Percentiles rank a stretch among this genome's conserved stretches.
phyloP scores from a whole-genome alignment of 305 asterid species.

The Plantago rigida region DNA sequence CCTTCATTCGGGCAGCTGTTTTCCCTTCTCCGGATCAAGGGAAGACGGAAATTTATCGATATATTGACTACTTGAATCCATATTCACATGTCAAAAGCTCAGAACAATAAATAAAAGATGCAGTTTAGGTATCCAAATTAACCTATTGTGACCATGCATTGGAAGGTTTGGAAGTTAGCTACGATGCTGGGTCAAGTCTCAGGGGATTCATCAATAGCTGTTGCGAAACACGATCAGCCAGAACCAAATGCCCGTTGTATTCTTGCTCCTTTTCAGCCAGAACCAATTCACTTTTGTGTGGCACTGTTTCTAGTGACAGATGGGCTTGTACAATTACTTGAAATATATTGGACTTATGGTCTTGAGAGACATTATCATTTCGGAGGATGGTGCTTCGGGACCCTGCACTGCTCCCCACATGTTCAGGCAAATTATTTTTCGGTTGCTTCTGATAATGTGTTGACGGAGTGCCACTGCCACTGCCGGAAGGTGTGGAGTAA shows the following conservation, averaged over 20 bases:
- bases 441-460: conserved; percentile 30
- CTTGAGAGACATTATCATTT: conserved; percentile 32
- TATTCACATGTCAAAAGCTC: neutral
- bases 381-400: conserved; percentile 34
- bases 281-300: conserved; percentile 33
- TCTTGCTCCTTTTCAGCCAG: conserved; percentile 17
- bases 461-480: conserved; percentile 47
- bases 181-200: conserved; percentile 26
- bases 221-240: conserved; percentile 36
- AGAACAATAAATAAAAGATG: conserved; percentile 4
- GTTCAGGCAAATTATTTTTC: conserved; percentile 24
- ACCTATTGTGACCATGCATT: conserved; percentile 18
- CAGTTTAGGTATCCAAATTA: conserved; percentile 9
- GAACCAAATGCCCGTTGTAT: conserved; percentile 28
- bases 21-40: conserved; percentile 21
- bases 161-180: conserved; percentile 27
- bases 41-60: conserved; percentile 12
- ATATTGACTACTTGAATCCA: conserved; percentile 2
- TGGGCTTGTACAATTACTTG: conserved; percentile 58
- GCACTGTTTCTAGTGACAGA: conserved; percentile 50
- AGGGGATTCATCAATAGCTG: conserved; percentile 37
- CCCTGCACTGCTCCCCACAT: conserved; percentile 28
- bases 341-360: conserved; percentile 52
- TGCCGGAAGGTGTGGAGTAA: conserved; percentile 61
- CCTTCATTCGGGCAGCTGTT: conserved; percentile 22